phyloP scores from a whole-genome alignment of 257 asterid species.

The Plantago major region DNA sequence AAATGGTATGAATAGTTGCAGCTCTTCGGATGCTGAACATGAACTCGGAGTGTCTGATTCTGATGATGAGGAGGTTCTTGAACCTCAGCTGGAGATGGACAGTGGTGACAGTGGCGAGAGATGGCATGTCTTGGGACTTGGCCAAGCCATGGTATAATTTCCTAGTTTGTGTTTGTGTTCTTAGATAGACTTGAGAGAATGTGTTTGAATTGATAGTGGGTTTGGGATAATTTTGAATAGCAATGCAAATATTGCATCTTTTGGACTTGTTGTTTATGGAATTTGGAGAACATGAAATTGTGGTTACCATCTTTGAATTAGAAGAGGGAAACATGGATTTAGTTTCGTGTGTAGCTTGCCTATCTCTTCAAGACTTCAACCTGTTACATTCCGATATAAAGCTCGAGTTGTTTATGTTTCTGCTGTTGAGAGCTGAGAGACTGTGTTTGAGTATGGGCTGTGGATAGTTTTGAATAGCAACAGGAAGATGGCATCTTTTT shows the following conservation, averaged over 20 bases:
- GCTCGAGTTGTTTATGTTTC: no score
- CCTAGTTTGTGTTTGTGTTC: neutral
- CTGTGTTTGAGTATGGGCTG: neutral
- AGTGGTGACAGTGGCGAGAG: constrained; percentile 24
- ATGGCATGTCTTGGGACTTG: constrained; percentile 95
- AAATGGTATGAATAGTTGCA: constrained; percentile 9
- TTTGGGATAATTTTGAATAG: neutral
- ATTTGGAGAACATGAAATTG: neutral
- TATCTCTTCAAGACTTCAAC: no score
- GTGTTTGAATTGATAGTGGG: neutral
- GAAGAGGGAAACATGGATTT: neutral
- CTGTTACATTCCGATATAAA: no score
- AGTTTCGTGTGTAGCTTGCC: no score
- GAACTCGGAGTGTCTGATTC: constrained; percentile 39
- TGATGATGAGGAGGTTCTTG: constrained; percentile 37
- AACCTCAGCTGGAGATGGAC: constrained; percentile 15
- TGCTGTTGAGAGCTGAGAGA: neutral
- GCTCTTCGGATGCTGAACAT: constrained; percentile 22
- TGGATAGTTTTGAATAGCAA: neutral
- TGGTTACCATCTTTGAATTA: neutral
- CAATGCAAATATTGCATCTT: constrained; percentile 4
- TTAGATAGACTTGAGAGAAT: neutral
- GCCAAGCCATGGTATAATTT: constrained; percentile 87
- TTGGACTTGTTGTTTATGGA: neutral
- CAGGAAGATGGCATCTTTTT: neutral